Base-by-base conservation (phyloP, 2,329 filamentous ascomycete species). In the Exophiala calicioides region DNA sequence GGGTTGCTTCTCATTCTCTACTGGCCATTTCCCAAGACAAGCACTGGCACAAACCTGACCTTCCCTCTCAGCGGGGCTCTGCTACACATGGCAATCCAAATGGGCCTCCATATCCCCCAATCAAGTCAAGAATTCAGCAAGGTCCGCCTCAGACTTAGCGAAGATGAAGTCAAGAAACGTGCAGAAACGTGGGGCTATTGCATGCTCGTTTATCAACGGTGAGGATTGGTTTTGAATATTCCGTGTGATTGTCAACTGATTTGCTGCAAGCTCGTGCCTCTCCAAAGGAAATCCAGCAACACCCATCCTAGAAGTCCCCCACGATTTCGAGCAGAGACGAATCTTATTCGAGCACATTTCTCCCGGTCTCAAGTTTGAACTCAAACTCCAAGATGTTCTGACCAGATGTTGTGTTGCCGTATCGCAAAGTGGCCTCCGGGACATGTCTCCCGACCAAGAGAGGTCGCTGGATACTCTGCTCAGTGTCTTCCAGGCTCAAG, bases 61-160 rank as follows among this genome's bases (percentile, higher is more conserved):
- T 72, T 68, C 20, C 61, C 66, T 1, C 41, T 71, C 12, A 62
- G 61, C 26, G 69, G 66, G 0, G 59, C 65, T 39, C 45, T 71
- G 9, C 35, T 72, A n/a, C 68, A 72, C 37, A 60, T 69, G 35
- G 68, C 68, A 9, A 71, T 71, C 65, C 66, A 68, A 50, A 65
- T 70, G 37, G 69, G 68, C 0, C 53, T 71, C 5, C 69, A 72
- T 47, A 65, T 70, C 5, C 69, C 69, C 0, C 64, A 68, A 54
- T 67, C 68, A 3, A 68, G 65, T 43, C 68, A 71, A 41, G 69
- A 72, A 20, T 72, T 71, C 40, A 65, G 63, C 8, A 63, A 62
- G 27, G 58, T 61, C 10, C 67, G 62, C 29, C 57, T 65, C 6
- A 58, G 60, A 3, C 56, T 58, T 0, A 63, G 61, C 1, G 64